A percentile compares a stretch with the other conserved stretches of the same genome.
Conservation (phyloP, 78 protist genomes). For the Cyanophora paradoxa region DNA sequence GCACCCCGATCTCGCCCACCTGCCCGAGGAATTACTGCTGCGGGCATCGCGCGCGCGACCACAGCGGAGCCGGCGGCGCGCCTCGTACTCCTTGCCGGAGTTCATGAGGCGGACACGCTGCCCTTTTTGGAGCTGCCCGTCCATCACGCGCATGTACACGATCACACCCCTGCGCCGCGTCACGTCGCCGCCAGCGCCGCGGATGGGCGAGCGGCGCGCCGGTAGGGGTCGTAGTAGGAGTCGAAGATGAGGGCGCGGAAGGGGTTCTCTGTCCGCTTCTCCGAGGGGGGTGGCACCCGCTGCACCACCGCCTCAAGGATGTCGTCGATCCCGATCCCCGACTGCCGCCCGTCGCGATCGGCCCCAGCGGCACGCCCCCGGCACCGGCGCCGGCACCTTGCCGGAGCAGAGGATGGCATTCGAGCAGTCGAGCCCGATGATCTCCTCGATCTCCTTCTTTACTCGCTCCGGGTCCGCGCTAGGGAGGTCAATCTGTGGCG, state of each 20-base stretch:
- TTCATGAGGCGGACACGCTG: slow-evolving; percentile 18
- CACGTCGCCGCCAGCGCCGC: no score
- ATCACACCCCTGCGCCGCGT: slow-evolving; percentile 25
- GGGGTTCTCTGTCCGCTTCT: background rate
- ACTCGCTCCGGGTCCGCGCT: slow-evolving; percentile 14
- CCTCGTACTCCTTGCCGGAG: background rate
- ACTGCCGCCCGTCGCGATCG: no score
- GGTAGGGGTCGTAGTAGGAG: slow-evolving; percentile 21
- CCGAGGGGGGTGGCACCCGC: slow-evolving; percentile 10
- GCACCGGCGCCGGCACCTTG: no score
- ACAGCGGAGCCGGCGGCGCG: no score
- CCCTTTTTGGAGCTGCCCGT: background rate
- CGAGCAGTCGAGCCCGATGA: slow-evolving; percentile 11
- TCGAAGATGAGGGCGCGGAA: slow-evolving; percentile 42
- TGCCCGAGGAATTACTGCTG: background rate
- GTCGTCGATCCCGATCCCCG: slow-evolving; percentile 15
- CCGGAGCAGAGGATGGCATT: slow-evolving; percentile 13
- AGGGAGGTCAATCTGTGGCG: slow-evolving; percentile 49
- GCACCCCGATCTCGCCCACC: slow-evolving; percentile 24
- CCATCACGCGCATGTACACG: slow-evolving; percentile 7
- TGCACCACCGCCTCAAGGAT: slow-evolving; percentile 4
- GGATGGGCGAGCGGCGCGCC: background rate
- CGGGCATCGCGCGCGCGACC: no score
- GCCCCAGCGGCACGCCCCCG: no score
- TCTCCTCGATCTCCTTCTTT: background rate